Conservation (phyloP, 768 basidiomycete species). For the Tricholoma sp. region DNA sequence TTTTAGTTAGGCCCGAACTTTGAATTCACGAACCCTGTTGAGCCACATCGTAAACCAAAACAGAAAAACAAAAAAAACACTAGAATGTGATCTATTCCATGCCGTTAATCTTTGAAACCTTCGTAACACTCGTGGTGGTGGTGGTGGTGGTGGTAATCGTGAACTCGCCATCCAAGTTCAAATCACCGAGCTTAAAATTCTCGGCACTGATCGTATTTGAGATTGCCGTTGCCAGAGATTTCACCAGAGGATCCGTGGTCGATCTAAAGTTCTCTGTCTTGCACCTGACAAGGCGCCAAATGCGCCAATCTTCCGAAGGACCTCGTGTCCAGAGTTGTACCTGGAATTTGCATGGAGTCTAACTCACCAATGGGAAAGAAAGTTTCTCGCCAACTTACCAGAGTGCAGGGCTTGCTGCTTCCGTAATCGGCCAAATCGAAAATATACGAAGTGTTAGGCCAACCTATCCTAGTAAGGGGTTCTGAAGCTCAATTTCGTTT, state of each 20-base stretch:
- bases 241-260: background rate
- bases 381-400: background rate
- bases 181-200: slow-evolving; percentile 17
- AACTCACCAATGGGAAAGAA: background rate
- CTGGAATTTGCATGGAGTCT: slow-evolving; percentile 5
- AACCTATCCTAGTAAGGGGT: slow-evolving; percentile 18
- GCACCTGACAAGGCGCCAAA: slow-evolving; percentile 18
- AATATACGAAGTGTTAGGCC: slow-evolving; percentile 19
- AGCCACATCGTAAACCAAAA: too few species aligned
- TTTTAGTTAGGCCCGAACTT: too few species aligned
- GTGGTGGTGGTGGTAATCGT: slow-evolving; percentile 29
- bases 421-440: slow-evolving; percentile 13
- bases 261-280: background rate
- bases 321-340: slow-evolving; percentile 15
- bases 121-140: slow-evolving; percentile 16
- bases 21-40: too few species aligned
- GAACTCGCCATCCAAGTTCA: slow-evolving; percentile 24
- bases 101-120: background rate
- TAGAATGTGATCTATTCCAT: too few species aligned
- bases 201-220: slow-evolving; percentile 21
- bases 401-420: slow-evolving; percentile 2
- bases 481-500: background rate
- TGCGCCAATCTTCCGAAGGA: slow-evolving; percentile 11
- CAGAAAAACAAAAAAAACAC: too few species aligned
- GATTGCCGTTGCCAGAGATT: slow-evolving; percentile 8